Conservation (phyloP, 306 rosid genomes). For the Vachellia collinsii region DNA sequence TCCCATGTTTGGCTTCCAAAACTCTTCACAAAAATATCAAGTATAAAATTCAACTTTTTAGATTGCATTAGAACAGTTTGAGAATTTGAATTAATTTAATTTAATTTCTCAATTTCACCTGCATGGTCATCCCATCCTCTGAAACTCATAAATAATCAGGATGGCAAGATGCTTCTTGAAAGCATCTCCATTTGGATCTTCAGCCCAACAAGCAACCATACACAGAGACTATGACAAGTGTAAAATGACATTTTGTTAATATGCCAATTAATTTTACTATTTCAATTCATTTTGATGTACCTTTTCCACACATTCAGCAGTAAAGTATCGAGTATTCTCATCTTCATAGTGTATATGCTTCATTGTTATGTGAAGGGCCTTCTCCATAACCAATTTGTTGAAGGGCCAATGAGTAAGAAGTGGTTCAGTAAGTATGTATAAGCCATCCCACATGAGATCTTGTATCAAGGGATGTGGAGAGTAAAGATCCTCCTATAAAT, state of each 20-base stretch:
- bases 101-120: background rate
- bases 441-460: constrained; percentile 52
- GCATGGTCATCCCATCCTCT: constrained; percentile 19
- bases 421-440: constrained; percentile 47
- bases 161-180: constrained; percentile 1
- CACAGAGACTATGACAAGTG: background rate
- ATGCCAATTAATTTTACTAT: background rate
- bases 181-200: constrained; percentile 10
- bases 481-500: constrained; percentile 45
- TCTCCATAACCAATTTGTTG: constrained; percentile 45
- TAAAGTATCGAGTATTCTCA: constrained; percentile 53
- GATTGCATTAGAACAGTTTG: no score
- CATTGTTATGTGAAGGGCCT: constrained; percentile 52
- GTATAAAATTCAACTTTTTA: background rate
- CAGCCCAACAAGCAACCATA: constrained; percentile 3
- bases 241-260: background rate
- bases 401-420: constrained; percentile 58
- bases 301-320: constrained; percentile 51
- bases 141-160: background rate
- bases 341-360: constrained; percentile 58
- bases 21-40: background rate
- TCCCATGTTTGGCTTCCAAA: background rate
- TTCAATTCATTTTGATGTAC: constrained; percentile 19
- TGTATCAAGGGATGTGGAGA: constrained; percentile 49
- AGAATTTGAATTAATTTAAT: no score